These are phyloP conservation scores for Ustanciosporium gigantosporum DNA, from an alignment of 1,284 basidiomycete species.

Conservation along the genomic window DNA sequence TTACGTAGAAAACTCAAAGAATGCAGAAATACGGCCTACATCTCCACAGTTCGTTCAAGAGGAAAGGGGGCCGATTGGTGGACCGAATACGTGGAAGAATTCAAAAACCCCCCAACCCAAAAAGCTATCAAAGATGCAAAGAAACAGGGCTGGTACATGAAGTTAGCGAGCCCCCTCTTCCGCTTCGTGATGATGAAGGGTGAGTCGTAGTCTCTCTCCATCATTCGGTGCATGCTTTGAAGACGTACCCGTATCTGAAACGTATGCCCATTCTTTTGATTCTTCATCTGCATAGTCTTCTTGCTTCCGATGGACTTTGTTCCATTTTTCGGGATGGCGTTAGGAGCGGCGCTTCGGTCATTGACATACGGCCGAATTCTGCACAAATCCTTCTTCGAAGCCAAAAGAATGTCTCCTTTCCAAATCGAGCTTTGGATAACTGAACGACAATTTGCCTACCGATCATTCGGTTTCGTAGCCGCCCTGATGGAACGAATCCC, in stretches of 20 bases:
- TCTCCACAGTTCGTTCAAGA: conserved; percentile 46
- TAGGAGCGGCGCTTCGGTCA: conserved; percentile 41
- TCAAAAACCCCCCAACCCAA: conserved; percentile 44
- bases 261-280: background rate
- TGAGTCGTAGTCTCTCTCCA: conserved; percentile 3
- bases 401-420: conserved; percentile 54
- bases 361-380: conserved; percentile 38
- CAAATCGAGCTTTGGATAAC: conserved; percentile 57
- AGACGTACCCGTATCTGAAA: too few species aligned
- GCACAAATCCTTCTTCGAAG: conserved; percentile 48
- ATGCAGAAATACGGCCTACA: conserved; percentile 50
- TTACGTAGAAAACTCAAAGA: conserved; percentile 40
- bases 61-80: conserved; percentile 57
- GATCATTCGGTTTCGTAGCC: conserved; percentile 51
- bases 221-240: background rate
- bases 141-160: conserved; percentile 45
- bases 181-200: conserved; percentile 44
- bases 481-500: conserved; percentile 55
- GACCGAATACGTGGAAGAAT: conserved; percentile 58
- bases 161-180: conserved; percentile 42
- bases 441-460: conserved; percentile 50
- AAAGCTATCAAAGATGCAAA: conserved; percentile 47
- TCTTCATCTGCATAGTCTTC: too few species aligned
- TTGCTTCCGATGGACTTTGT: conserved; percentile 54
- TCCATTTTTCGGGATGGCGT: conserved; percentile 47